Conservation (phyloP, 2,329 filamentous ascomycete species). For the Reticulascus tulasneorum region DNA sequence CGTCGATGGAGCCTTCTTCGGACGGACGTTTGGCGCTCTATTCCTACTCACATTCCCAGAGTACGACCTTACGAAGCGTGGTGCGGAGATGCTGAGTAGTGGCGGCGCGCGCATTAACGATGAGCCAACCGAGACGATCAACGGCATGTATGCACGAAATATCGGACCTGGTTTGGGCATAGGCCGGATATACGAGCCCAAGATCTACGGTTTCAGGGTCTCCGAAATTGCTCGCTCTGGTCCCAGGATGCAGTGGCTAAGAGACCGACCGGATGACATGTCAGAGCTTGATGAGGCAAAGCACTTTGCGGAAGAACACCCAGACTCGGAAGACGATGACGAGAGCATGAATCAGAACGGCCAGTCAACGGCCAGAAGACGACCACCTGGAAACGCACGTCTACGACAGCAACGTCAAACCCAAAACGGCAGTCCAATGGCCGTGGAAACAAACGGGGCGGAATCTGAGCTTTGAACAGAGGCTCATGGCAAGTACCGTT, state of each 20-base stretch:
- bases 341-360: constrained; percentile 42
- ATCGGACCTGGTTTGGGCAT: constrained; percentile 81
- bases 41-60: constrained; percentile 99
- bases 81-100: constrained; percentile 51
- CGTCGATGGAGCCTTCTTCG: constrained; percentile 97
- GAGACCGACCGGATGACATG: constrained; percentile 75
- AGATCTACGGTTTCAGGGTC: constrained; percentile 94
- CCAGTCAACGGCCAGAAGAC: constrained; percentile 36
- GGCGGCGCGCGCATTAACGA: constrained; percentile 28
- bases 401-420: constrained; percentile 38
- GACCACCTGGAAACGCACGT: constrained; percentile 37
- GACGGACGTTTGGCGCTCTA: constrained; percentile 91
- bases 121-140: constrained; percentile 57
- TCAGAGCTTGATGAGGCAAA: constrained; percentile 79
- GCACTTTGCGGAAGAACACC: constrained; percentile 47
- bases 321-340: constrained; percentile 57
- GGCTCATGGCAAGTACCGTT: too few relatives aligned
- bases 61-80: constrained; percentile 77
- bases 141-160: constrained; percentile 83
- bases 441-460: constrained; percentile 50
- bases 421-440: constrained; percentile 55
- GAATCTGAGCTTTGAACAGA: constrained; percentile 49
- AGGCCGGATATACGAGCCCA: constrained; percentile 85
- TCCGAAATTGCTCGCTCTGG: constrained; percentile 86
- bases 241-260: constrained; percentile 94